A percentile compares a stretch with the other conserved stretches of the same genome.
Evolutionary conservation across 139 green algal genomes (phyloP).

Genomic region (Diplosphaera chodatii): DNA sequence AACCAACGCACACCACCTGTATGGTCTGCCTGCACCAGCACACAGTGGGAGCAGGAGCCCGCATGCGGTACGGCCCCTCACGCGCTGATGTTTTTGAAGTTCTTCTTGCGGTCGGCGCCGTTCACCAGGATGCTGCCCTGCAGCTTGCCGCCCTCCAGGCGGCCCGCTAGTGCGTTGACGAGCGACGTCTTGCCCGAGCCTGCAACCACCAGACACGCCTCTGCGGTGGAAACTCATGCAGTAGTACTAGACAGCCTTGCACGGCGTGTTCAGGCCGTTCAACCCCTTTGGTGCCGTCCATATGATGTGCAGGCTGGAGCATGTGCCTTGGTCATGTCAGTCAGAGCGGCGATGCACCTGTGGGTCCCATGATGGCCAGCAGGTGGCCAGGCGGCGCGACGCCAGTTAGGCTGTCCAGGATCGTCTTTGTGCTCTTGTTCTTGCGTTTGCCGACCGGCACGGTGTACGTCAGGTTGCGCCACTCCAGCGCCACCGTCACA

Average conservation of each 20-base stretch:
- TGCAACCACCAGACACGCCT: constrained; percentile 7
- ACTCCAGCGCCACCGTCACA: constrained; percentile 9
- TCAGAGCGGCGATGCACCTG: too few relatives aligned
- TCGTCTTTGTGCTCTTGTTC: background rate
- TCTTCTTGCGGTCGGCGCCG: constrained; percentile 4
- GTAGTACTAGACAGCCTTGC: too few relatives aligned
- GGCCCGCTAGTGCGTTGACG: constrained; percentile 29
- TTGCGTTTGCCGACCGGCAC: constrained; percentile 11
- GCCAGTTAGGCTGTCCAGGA: constrained; percentile 20
- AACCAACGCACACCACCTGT: too few relatives aligned
- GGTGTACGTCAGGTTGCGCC: constrained; percentile 22
- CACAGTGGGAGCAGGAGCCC: background rate
- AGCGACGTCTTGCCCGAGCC: constrained; percentile 34
- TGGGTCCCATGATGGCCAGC: constrained; percentile 34
- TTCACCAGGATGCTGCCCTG: constrained; percentile 31
- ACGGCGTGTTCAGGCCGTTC: too few relatives aligned
- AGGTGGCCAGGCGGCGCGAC: constrained; percentile 18
- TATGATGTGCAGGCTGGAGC: too few relatives aligned
- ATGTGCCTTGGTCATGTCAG: too few relatives aligned
- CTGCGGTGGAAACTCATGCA: constrained; percentile 2
- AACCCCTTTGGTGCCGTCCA: too few relatives aligned
- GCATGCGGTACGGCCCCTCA: constrained; percentile 1
- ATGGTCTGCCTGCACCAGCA: too few relatives aligned
- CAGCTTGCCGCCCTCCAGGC: constrained; percentile 17
- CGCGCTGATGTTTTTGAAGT: constrained; percentile 10